phyloP scores from a whole-genome alignment of 345 rosid species.

The Raphanus raphanistrum region DNA sequence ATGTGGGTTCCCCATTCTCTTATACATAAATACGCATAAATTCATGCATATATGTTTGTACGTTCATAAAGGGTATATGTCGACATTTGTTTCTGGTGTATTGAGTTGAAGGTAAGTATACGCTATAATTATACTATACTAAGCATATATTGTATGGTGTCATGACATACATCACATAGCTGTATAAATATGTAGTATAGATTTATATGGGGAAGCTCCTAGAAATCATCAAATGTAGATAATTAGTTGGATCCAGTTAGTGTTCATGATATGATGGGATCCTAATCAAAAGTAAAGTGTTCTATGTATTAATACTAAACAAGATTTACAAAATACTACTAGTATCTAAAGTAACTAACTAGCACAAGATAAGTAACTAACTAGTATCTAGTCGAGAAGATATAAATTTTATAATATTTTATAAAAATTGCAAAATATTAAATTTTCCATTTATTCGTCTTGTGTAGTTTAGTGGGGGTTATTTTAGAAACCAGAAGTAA shows the following conservation, averaged over 20 bases:
- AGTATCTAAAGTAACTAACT: neutral
- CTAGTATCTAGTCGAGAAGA: neutral
- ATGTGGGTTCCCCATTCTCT: constrained; percentile 37
- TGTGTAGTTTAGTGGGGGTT: neutral
- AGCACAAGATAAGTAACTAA: neutral
- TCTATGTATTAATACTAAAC: neutral
- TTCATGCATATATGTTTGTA: constrained; percentile 3
- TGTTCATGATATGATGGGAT: constrained; percentile 23
- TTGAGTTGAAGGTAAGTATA: neutral
- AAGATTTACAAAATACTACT: neutral
- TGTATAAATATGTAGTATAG: constrained; percentile 10
- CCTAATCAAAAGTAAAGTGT: neutral
- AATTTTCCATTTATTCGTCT: neutral
- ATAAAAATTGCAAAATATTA: neutral
- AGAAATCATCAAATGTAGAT: constrained; percentile 4
- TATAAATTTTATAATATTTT: neutral
- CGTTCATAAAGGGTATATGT: neutral
- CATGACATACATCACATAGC: neutral
- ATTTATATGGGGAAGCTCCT: constrained; percentile 1
- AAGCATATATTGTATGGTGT: neutral
- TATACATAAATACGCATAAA: neutral
- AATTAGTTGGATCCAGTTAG: too few species aligned
- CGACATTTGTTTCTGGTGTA: neutral
- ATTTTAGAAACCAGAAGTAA: neutral
- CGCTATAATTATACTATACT: neutral